Percentiles rank a stretch among this genome's conserved stretches.
These are phyloP conservation scores for Aechmea fasciata DNA, from an alignment of 176 grass and related monocot genomes.

Conservation along the genomic window DNA sequence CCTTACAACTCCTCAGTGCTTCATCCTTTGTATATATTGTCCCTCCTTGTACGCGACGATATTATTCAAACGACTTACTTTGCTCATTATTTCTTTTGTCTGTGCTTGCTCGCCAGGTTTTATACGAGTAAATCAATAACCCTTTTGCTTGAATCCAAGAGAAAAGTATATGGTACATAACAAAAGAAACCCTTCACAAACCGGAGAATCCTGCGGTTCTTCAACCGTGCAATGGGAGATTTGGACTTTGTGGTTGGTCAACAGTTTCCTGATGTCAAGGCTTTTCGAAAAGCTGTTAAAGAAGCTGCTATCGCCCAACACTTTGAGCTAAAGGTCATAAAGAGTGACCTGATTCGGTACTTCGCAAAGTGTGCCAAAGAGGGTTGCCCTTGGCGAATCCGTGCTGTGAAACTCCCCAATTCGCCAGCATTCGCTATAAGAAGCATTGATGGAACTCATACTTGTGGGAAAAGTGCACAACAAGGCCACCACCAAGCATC, in stretches of 20 bases:
- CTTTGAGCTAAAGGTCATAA: constrained; percentile 28
- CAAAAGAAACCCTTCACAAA: too few relatives aligned
- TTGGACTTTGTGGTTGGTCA: constrained; percentile 19
- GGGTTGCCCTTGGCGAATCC: constrained; percentile 21
- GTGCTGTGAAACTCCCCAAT: constrained; percentile 21
- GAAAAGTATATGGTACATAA: too few relatives aligned
- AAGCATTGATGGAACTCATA: constrained; percentile 30
- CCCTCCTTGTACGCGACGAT: too few relatives aligned
- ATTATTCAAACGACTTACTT: neutral
- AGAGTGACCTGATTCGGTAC: constrained; percentile 24
- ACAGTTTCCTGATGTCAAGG: constrained; percentile 26
- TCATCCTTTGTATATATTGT: too few relatives aligned
- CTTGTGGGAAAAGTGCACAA: constrained; percentile 17
- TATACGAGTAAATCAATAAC: too few relatives aligned
- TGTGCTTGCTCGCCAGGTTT: neutral
- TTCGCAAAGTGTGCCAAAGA: constrained; percentile 29
- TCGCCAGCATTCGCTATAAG: constrained; percentile 18
- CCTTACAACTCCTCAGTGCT: too few relatives aligned
- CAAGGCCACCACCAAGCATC: constrained; percentile 21
- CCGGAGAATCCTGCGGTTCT: too few relatives aligned
- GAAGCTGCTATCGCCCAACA: constrained; percentile 28
- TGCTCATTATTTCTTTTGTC: neutral
- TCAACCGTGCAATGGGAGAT: constrained; percentile 10
- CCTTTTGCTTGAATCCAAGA: too few relatives aligned
- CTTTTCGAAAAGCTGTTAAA: constrained; percentile 26